Evolutionary conservation across 2,329 filamentous ascomycete genomes (phyloP).

Genomic region (Colletotrichum falcatum): DNA sequence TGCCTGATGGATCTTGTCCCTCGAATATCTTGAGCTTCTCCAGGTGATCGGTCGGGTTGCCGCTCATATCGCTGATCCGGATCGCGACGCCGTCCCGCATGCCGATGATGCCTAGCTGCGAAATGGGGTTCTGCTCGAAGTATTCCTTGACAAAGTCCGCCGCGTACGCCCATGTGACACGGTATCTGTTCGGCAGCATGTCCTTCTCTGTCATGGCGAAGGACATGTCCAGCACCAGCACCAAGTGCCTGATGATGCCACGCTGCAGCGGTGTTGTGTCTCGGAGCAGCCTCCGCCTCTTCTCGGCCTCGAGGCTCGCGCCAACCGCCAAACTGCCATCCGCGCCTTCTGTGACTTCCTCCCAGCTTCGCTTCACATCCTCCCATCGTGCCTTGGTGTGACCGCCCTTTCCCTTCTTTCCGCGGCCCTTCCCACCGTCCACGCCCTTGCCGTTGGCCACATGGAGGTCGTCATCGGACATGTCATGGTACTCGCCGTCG

Average conservation of each 20-base stretch:
- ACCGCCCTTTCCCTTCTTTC: constrained; percentile 49
- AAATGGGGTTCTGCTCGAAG: constrained; percentile 99
- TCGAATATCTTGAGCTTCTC: constrained; percentile 77
- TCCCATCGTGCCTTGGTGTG: constrained; percentile 71
- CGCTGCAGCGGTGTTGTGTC: constrained; percentile 96
- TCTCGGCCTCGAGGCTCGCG: constrained; percentile 82
- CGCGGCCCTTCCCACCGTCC: constrained; percentile 16
- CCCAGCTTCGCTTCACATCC: constrained; percentile 75
- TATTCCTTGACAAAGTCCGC: constrained; percentile 92
- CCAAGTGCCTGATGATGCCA: constrained; percentile 96
- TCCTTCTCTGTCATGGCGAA: constrained; percentile 97
- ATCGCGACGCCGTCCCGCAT: constrained; percentile 94
- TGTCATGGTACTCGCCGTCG: constrained; percentile 76
- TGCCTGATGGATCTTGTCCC: constrained; percentile 76
- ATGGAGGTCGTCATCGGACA: constrained; percentile 73
- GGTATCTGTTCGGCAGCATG: constrained; percentile 86
- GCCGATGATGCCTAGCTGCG: constrained; percentile 90
- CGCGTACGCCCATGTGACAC: constrained; percentile 84
- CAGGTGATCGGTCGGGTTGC: constrained; percentile 91
- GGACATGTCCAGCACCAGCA: constrained; percentile 91
- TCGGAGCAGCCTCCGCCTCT: constrained; percentile 82
- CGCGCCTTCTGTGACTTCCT: constrained; percentile 80
- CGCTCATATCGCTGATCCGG: constrained; percentile 87
- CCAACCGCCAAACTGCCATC: constrained; percentile 84
- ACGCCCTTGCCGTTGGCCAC: constrained; percentile 48